phyloP scores from a whole-genome alignment of 2,329 filamentous ascomycete species.

The Thielaviopsis euricoi region DNA sequence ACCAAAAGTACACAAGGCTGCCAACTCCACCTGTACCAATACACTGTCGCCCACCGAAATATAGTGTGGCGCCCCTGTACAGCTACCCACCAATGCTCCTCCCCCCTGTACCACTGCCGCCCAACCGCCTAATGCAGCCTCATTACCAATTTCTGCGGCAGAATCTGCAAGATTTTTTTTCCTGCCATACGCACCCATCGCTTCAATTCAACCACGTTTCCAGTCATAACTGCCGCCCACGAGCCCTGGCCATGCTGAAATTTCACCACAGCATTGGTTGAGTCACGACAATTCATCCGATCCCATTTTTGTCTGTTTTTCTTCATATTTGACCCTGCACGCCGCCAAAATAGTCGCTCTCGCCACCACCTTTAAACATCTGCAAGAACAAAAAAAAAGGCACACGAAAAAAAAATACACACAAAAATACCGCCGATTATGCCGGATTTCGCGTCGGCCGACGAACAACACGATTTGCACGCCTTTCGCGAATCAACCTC shows the following conservation, averaged over 20 bases:
- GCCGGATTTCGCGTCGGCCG: slow-evolving; percentile 41
- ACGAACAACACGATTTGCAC: slow-evolving; percentile 19
- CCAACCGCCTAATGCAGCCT: not conserved
- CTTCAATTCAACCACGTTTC: slow-evolving; percentile 5
- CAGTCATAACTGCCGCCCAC: slow-evolving; percentile 14
- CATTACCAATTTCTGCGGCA: slow-evolving; percentile 4
- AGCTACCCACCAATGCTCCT: not conserved
- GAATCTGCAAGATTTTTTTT: slow-evolving; percentile 11
- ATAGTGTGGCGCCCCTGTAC: not conserved
- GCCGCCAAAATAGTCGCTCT: slow-evolving; percentile 30
- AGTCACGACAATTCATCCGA: slow-evolving; percentile 34
- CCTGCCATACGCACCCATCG: not conserved
- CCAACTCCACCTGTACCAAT: not conserved
- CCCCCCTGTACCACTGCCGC: not conserved
- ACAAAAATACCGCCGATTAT: slow-evolving; percentile 28
- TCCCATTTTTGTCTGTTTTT: slow-evolving; percentile 36
- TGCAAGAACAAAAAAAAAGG: not conserved
- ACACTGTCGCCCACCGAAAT: not conserved
- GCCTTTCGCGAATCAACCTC: slow-evolving; percentile 13
- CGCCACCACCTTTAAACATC: slow-evolving; percentile 19
- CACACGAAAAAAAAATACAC: not conserved
- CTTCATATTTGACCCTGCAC: slow-evolving; percentile 41
- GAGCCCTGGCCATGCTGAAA: slow-evolving; percentile 39
- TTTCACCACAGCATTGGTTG: slow-evolving; percentile 27
- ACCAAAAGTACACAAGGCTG: not conserved